Percentiles rank a stretch among this genome's conserved stretches.
These are phyloP conservation scores for Talaromyces islandicus DNA, from an alignment of 2,329 filamentous ascomycete species.

Conservation along the genomic window DNA sequence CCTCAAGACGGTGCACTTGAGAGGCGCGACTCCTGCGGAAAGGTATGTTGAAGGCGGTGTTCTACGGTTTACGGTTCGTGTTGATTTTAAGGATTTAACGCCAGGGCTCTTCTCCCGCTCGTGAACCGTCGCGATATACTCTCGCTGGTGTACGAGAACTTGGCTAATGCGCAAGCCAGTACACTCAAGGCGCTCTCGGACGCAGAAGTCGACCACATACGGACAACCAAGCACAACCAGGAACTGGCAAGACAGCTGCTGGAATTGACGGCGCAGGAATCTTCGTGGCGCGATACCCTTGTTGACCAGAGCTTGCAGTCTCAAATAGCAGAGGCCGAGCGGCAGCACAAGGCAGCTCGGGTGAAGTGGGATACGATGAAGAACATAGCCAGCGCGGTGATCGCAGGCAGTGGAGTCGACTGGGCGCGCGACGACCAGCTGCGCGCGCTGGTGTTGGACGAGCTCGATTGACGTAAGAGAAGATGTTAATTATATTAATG, in stretches of 20 bases:
- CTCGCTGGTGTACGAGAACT: conserved; percentile 58
- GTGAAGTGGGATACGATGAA: conserved; percentile 70
- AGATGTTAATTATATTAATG: not conserved
- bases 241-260: conserved; percentile 59
- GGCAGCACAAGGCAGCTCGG: conserved; percentile 55
- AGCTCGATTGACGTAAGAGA: conserved; percentile 40
- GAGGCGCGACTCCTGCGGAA: conserved; percentile 60
- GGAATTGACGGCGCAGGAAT: conserved; percentile 55
- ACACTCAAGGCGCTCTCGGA: conserved; percentile 50
- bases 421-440: conserved; percentile 68
- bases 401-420: conserved; percentile 76
- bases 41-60: conserved; percentile 44
- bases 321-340: conserved; percentile 56
- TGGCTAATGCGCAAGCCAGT: conserved; percentile 49
- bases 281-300: conserved; percentile 45
- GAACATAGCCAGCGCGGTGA: conserved; percentile 68
- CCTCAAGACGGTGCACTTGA: conserved; percentile 68
- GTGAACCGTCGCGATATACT: conserved; percentile 62
- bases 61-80: conserved; percentile 1
- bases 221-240: conserved; percentile 55
- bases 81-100: not conserved
- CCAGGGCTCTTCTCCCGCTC: conserved; percentile 60
- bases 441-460: conserved; percentile 64
- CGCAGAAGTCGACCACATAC: conserved; percentile 54
- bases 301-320: conserved; percentile 47